These are phyloP conservation scores for Hansenula lynferdii DNA, from an alignment of 1,139 yeast genomes.

Conservation along the genomic window DNA sequence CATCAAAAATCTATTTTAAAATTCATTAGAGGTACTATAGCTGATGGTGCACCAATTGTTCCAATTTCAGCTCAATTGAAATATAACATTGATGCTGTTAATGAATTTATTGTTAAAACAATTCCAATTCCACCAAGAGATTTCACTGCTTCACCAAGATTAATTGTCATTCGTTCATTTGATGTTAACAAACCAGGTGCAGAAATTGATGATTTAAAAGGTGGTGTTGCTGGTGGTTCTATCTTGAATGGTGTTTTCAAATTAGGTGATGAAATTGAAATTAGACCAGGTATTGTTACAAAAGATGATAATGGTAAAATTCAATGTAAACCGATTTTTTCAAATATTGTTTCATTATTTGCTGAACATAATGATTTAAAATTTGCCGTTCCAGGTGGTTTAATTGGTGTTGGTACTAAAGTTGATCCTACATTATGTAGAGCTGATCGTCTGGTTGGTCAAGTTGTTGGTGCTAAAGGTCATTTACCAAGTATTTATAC, in stretches of 20 bases:
- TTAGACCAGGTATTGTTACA: conserved; percentile 97
- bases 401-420: conserved; percentile 98
- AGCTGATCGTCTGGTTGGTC: conserved; percentile 99
- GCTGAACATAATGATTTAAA: conserved; percentile 98
- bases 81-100: conserved; percentile 97
- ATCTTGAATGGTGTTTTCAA: conserved; percentile 95
- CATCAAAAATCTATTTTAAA: conserved; percentile 90
- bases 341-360: conserved; percentile 87
- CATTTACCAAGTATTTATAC: conserved; percentile 93
- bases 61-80: conserved; percentile 99
- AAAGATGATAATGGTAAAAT: conserved; percentile 91
- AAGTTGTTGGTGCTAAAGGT: conserved; percentile 97
- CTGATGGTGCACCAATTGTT: conserved; percentile 98
- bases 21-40: conserved; percentile 96
- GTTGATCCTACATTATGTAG: conserved; percentile 99
- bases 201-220: conserved; percentile 93
- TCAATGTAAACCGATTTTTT: conserved; percentile 93
- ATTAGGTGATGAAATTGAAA: conserved; percentile 97
- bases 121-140: conserved; percentile 98
- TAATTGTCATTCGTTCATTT: conserved; percentile 96
- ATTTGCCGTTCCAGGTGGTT: conserved; percentile 99
- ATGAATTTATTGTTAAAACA: conserved; percentile 90
- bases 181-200: conserved; percentile 99
- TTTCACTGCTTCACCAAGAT: conserved; percentile 87
- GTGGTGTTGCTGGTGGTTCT: conserved; percentile 99